Percentiles rank a stretch among this genome's conserved stretches.
These are phyloP conservation scores for Bryoglossum gracile DNA, from an alignment of 495 filamentous ascomycete species.

Conservation along the genomic window DNA sequence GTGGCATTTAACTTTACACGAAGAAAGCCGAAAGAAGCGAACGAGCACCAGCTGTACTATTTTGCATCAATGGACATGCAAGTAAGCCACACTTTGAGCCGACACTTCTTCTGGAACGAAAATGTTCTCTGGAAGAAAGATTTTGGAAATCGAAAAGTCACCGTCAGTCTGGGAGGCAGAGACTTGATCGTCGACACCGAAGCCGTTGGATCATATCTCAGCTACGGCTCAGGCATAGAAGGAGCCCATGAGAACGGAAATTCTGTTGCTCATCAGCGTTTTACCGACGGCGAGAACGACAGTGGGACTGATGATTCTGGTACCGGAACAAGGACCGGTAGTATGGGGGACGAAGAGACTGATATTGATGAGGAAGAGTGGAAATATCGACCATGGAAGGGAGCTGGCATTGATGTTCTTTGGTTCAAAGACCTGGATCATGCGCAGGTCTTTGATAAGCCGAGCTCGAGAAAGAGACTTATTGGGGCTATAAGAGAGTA, in stretches of 20 bases:
- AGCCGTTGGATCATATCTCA: constrained; percentile 51
- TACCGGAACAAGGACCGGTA: constrained; percentile 6
- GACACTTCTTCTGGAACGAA: constrained; percentile 63
- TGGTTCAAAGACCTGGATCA: constrained; percentile 61
- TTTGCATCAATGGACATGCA: constrained; percentile 59
- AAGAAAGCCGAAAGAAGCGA: constrained; percentile 45
- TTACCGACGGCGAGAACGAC: no score
- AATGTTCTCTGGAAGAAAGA: constrained; percentile 63
- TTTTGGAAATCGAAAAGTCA: constrained; percentile 17
- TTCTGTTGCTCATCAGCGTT: no score
- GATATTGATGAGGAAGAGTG: constrained; percentile 27
- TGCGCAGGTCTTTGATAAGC: constrained; percentile 57
- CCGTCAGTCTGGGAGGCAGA: constrained; percentile 45
- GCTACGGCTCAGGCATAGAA: not conserved
- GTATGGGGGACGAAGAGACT: constrained; percentile 4
- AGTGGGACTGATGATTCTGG: constrained; percentile 7
- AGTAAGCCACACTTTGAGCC: constrained; percentile 48
- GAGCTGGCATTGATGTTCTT: constrained; percentile 48
- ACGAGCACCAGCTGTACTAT: constrained; percentile 60
- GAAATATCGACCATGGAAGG: constrained; percentile 39
- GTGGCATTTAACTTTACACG: constrained; percentile 66
- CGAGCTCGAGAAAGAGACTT: constrained; percentile 33
- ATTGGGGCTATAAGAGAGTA: constrained; percentile 36
- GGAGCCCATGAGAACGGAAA: not conserved
- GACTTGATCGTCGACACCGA: constrained; percentile 61